phyloP scores from a whole-genome alignment of 805 yeast genomes.

The Cyberlindnera bimundalis region DNA sequence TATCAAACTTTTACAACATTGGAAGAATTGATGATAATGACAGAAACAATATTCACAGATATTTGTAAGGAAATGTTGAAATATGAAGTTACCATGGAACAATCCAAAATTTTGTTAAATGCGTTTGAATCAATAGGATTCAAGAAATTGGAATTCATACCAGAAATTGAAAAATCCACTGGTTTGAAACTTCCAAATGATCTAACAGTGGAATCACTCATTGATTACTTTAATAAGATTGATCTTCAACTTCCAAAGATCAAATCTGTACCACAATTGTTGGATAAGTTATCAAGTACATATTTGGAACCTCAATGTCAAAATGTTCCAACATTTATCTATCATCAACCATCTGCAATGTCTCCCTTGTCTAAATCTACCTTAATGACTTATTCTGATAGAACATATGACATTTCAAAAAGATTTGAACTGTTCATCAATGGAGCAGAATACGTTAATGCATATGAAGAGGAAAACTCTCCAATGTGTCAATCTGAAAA shows the following conservation, averaged over 20 bases:
- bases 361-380: slow-evolving; percentile 86
- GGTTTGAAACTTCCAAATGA: slow-evolving; percentile 47
- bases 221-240: slow-evolving; percentile 34
- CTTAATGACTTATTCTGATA: slow-evolving; percentile 26
- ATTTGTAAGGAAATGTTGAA: slow-evolving; percentile 35
- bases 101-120: slow-evolving; percentile 4
- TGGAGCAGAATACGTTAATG: slow-evolving; percentile 82
- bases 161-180: slow-evolving; percentile 53
- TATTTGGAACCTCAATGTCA: slow-evolving; percentile 64
- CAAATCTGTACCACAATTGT: slow-evolving; percentile 52
- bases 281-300: slow-evolving; percentile 58
- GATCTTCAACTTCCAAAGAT: slow-evolving; percentile 32
- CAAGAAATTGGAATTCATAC: slow-evolving; percentile 58
- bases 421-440: slow-evolving; percentile 83
- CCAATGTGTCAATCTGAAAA: slow-evolving; percentile 69
- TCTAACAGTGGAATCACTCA: slow-evolving; percentile 38
- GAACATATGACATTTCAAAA: slow-evolving; percentile 45
- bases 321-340: slow-evolving; percentile 63
- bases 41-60: slow-evolving; percentile 52
- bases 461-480: slow-evolving; percentile 94
- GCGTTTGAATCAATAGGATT: slow-evolving; percentile 26
- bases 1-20: slow-evolving; percentile 71
- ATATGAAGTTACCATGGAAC: slow-evolving; percentile 10
- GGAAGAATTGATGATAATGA: slow-evolving; percentile 59
- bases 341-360: slow-evolving; percentile 77